Evolutionary conservation across 108 stramenopile genomes (phyloP).

Genomic region (Discostella stelligeroides): DNA sequence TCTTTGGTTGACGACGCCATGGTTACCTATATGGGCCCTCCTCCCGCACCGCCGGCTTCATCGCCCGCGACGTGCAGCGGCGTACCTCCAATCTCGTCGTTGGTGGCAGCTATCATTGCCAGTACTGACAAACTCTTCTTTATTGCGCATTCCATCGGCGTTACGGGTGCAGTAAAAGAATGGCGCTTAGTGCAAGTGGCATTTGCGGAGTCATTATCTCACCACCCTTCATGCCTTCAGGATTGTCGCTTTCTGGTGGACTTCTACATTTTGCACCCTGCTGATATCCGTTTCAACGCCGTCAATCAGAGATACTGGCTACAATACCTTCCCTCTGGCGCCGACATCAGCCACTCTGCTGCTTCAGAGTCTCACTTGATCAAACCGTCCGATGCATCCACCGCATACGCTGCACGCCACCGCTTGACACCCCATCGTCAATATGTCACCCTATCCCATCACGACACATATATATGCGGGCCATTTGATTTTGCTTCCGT

Average conservation of each 20-base stretch:
- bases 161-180: not conserved
- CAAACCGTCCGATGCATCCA: too few species aligned
- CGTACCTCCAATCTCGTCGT: not conserved
- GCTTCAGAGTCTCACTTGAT: too few species aligned
- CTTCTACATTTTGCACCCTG: too few species aligned
- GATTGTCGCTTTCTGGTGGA: not conserved
- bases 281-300: not conserved
- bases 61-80: not conserved
- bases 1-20: not conserved
- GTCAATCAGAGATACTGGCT: not conserved
- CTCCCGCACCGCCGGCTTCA: not conserved
- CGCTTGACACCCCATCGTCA: too few species aligned
- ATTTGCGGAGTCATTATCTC: not conserved
- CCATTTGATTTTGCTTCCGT: too few species aligned
- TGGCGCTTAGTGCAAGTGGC: not conserved
- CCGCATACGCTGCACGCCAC: too few species aligned
- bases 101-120: not conserved
- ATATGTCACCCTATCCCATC: too few species aligned
- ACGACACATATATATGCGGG: too few species aligned
- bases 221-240: not conserved
- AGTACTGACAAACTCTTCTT: not conserved
- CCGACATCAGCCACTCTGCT: too few species aligned
- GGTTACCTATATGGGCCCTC: constrained; percentile 1
- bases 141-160: not conserved
- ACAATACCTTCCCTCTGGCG: too few species aligned